These are phyloP conservation scores for Paraphoma chrysanthemicola DNA, from an alignment of 2,329 filamentous ascomycete genomes.

Conservation along the genomic window DNA sequence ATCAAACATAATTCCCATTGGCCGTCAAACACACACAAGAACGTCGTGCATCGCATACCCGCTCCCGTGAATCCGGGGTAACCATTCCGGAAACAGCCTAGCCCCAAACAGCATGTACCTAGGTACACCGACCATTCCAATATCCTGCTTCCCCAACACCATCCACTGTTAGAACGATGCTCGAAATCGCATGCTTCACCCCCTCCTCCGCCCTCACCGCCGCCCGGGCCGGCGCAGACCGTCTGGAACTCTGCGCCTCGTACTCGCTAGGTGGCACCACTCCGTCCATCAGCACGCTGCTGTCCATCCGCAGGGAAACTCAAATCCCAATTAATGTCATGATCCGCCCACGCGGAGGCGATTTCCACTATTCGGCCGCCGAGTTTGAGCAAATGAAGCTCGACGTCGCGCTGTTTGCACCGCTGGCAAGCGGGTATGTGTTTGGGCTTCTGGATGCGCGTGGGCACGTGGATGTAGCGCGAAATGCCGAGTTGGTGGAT, in stretches of 20 bases:
- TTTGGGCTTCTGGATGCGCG: slow-evolving; percentile 55
- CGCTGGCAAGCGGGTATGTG: slow-evolving; percentile 57
- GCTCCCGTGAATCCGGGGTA: no score
- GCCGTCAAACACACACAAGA: no score
- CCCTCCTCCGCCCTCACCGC: slow-evolving; percentile 53
- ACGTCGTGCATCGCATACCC: no score
- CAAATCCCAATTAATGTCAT: slow-evolving; percentile 59
- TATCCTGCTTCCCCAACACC: neutral
- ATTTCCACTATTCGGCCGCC: slow-evolving; percentile 52
- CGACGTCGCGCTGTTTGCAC: slow-evolving; percentile 47
- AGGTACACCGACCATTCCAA: no score
- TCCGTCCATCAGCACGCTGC: slow-evolving; percentile 38
- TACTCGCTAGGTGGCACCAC: slow-evolving; percentile 53
- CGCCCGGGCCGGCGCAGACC: slow-evolving; percentile 52
- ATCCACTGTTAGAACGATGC: slow-evolving; percentile 23
- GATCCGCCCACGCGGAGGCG: slow-evolving; percentile 58
- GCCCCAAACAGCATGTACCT: neutral
- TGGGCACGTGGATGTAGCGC: slow-evolving; percentile 48
- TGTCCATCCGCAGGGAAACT: slow-evolving; percentile 25
- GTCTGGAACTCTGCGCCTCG: slow-evolving; percentile 59
- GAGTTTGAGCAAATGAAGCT: slow-evolving; percentile 56
- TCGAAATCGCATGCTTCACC: slow-evolving; percentile 61
- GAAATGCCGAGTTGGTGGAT: slow-evolving; percentile 52
- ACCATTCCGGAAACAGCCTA: neutral
- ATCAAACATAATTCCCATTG: no score